Evolutionary conservation across 2,329 filamentous ascomycete genomes (phyloP).

Genomic region (Ceratocystis papillata): DNA sequence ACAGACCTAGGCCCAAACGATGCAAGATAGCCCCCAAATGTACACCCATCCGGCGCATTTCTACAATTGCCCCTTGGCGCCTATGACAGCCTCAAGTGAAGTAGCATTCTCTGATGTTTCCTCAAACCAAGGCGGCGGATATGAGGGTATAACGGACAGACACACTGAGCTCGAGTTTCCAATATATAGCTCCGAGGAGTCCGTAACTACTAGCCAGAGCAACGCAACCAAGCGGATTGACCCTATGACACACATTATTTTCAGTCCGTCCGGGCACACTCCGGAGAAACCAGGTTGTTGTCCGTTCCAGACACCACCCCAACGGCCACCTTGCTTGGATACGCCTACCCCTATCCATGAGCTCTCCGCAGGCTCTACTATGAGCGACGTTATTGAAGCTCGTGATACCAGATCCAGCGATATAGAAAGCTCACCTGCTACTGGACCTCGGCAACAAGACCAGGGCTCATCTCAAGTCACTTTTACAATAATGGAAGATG

Average conservation of each 20-base stretch:
- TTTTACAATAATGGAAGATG: background rate
- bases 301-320: background rate
- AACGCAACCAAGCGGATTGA: background rate
- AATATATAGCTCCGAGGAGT: background rate
- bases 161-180: background rate
- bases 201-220: background rate
- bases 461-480: background rate
- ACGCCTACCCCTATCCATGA: conserved; percentile 1
- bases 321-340: background rate
- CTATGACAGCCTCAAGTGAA: background rate
- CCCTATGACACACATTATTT: no score
- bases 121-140: background rate
- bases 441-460: background rate
- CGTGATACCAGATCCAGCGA: background rate
- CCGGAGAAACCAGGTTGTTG: background rate
- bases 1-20: background rate
- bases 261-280: background rate
- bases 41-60: background rate
- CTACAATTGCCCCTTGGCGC: background rate
- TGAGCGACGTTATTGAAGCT: background rate
- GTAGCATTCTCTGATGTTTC: background rate
- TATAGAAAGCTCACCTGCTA: background rate
- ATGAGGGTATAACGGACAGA: background rate
- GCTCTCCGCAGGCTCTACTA: background rate
- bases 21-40: background rate